phyloP scores from a whole-genome alignment of 345 rosid species.

The Adansonia digitata region DNA sequence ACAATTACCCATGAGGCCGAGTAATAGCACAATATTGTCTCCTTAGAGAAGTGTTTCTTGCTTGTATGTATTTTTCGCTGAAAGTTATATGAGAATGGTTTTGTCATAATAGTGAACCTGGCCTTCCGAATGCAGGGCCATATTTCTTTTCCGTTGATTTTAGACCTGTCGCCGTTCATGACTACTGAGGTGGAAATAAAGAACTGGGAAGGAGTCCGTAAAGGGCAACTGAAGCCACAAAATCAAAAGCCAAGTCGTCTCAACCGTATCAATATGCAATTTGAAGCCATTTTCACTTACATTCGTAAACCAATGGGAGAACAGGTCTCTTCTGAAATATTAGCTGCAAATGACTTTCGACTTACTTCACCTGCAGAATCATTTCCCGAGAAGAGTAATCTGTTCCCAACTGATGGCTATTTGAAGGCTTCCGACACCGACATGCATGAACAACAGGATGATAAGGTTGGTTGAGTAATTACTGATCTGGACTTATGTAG shows the following conservation, averaged over 20 bases:
- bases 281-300: constrained; percentile 17
- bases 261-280: constrained; percentile 17
- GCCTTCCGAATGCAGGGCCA: constrained; percentile 46
- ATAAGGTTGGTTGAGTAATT: constrained; percentile 30
- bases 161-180: constrained; percentile 50
- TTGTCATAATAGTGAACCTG: neutral
- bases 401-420: constrained; percentile 5
- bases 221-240: constrained; percentile 27
- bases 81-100: neutral
- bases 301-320: constrained; percentile 15
- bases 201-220: constrained; percentile 16
- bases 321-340: constrained; percentile 10
- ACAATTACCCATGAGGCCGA: too few species aligned
- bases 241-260: constrained; percentile 19
- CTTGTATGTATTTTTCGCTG: neutral
- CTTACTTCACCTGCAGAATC: neutral
- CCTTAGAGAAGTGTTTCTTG: neutral
- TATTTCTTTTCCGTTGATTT: constrained; percentile 45
- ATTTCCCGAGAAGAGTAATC: constrained; percentile 14
- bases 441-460: constrained; percentile 12
- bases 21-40: neutral
- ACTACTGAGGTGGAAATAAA: constrained; percentile 22
- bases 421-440: constrained; percentile 3
- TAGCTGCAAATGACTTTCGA: constrained; percentile 13
- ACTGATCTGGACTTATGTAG: neutral